Conservation (phyloP, 176 grass and related monocot species). For the Paspalum vaginatum region DNA sequence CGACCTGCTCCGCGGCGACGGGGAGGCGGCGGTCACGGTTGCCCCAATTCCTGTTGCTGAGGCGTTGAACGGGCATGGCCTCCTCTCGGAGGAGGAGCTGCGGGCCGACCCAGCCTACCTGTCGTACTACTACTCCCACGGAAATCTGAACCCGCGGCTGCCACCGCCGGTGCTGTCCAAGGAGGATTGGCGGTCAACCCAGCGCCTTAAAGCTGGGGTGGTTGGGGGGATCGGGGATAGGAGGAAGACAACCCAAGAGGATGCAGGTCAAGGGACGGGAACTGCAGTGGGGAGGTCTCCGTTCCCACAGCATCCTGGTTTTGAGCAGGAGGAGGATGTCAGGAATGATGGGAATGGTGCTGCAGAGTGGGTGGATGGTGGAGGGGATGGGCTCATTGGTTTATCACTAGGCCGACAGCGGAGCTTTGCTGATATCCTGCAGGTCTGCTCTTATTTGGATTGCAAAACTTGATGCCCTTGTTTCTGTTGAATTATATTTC, state of each 20-base stretch:
- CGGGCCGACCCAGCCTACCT: constrained; percentile 76
- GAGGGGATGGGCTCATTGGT: constrained; percentile 69
- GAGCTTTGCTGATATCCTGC: constrained; percentile 84
- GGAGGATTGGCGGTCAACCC: constrained; percentile 90
- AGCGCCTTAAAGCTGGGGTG: constrained; percentile 65
- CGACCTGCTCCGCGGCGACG: constrained; percentile 45
- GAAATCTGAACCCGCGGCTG: constrained; percentile 86
- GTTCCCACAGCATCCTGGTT: constrained; percentile 57
- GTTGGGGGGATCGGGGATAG: constrained; percentile 78
- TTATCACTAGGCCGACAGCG: constrained; percentile 71
- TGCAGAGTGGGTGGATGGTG: constrained; percentile 66
- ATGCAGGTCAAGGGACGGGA: constrained; percentile 46
- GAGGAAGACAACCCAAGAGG: constrained; percentile 48
- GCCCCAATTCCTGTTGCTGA: constrained; percentile 50
- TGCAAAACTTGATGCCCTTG: constrained; percentile 10
- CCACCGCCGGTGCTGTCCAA: constrained; percentile 85
- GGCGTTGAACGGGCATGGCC: constrained; percentile 46
- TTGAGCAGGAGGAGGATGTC: constrained; percentile 46
- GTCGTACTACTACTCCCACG: constrained; percentile 90
- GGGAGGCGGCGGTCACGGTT: constrained; percentile 3
- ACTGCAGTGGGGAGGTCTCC: constrained; percentile 42
- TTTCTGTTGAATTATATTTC: constrained; percentile 17
- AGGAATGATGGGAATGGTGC: constrained; percentile 44
- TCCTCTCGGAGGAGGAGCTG: constrained; percentile 75
- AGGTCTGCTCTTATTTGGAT: constrained; percentile 58